Evolutionary conservation across 2,329 filamentous ascomycete genomes (phyloP).

Genomic region (Trematosphaeria pertusa): DNA sequence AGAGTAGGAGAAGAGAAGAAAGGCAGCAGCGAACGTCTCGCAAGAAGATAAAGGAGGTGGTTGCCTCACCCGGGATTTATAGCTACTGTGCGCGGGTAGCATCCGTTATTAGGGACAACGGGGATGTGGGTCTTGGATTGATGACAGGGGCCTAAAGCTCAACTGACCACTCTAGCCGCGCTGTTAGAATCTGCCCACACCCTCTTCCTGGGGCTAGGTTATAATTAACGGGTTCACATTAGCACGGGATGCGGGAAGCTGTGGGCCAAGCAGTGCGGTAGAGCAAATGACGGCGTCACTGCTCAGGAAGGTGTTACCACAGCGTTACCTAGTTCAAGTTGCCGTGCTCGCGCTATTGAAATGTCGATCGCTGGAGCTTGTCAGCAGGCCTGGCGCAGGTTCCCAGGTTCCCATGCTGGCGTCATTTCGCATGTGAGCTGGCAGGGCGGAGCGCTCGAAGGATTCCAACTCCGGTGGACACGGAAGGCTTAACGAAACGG

Average conservation of each 20-base stretch:
- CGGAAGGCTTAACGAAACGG: background rate
- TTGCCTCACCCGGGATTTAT: background rate
- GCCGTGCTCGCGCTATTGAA: slow-evolving; percentile 8
- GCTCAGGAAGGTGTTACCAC: slow-evolving; percentile 24
- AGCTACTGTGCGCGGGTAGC: background rate
- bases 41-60: no score
- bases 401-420: background rate
- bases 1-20: background rate
- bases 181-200: background rate
- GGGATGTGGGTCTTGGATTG: background rate
- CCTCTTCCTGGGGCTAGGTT: background rate
- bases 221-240: background rate
- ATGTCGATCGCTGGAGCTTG: slow-evolving; percentile 9
- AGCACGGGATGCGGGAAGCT: background rate
- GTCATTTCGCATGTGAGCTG: slow-evolving; percentile 8
- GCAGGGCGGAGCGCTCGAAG: slow-evolving; percentile 5
- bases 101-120: background rate
- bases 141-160: background rate
- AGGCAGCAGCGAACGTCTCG: background rate
- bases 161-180: slow-evolving; percentile 3
- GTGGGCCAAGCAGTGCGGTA: background rate
- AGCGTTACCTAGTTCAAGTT: slow-evolving; percentile 17
- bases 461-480: slow-evolving; percentile 7
- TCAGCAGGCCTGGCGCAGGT: slow-evolving; percentile 15
- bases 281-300: slow-evolving; percentile 13